These are phyloP conservation scores for Lecanosticta acicola DNA, from an alignment of 2,329 filamentous ascomycete genomes.

Conservation along the genomic window DNA sequence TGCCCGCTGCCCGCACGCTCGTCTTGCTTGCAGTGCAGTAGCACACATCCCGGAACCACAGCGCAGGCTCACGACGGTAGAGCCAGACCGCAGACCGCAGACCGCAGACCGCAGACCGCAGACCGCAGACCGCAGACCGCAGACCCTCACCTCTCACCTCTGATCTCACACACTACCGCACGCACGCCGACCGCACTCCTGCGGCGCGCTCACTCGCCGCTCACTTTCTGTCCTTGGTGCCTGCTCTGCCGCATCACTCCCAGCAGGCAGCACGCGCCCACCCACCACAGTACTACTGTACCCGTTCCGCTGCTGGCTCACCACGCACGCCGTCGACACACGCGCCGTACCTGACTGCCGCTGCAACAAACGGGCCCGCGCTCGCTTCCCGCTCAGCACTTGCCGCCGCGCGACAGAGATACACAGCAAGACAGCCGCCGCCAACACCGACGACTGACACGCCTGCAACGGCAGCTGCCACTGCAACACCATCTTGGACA, in stretches of 20 bases:
- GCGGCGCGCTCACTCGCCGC: too few relatives aligned
- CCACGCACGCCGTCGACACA: constrained; percentile 1
- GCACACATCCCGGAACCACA: neutral
- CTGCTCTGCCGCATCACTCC: too few relatives aligned
- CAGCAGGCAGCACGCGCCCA: too few relatives aligned
- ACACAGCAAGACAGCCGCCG: too few relatives aligned
- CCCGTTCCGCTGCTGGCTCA: neutral
- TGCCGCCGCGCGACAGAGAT: too few relatives aligned
- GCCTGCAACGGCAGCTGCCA: too few relatives aligned
- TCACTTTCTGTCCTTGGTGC: too few relatives aligned
- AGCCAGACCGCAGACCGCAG: neutral
- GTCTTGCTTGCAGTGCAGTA: too few relatives aligned
- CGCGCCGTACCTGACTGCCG: constrained; percentile 17
- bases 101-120: neutral
- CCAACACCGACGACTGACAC: neutral
- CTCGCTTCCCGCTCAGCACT: constrained; percentile 3
- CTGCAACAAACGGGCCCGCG: constrained; percentile 14
- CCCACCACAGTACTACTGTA: constrained; percentile 2
- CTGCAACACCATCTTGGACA: too few relatives aligned
- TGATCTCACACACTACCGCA: neutral
- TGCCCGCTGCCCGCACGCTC: too few relatives aligned
- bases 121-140: too few relatives aligned
- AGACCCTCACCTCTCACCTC: neutral
- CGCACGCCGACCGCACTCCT: too few relatives aligned
- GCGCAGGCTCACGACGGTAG: neutral